Percentiles rank a stretch among this genome's conserved stretches.
These are phyloP conservation scores for Schizophyllum amplum DNA, from an alignment of 1,284 basidiomycete genomes.

Conservation along the genomic window DNA sequence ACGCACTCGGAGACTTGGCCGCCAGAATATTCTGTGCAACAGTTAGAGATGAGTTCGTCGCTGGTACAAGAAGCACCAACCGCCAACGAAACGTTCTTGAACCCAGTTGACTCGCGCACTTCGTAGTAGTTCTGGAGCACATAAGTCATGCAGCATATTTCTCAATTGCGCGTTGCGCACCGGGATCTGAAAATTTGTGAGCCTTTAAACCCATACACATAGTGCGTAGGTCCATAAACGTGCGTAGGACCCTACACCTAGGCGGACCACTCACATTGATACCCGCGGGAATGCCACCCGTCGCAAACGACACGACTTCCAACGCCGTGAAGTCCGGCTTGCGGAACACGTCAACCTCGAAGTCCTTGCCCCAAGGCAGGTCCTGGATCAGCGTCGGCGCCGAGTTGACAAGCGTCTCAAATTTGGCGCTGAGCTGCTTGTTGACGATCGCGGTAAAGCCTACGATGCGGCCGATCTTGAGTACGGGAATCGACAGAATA, in stretches of 20 bases:
- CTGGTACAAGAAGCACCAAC: conserved; percentile 28
- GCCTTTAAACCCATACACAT: background rate
- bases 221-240: background rate
- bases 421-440: conserved; percentile 75
- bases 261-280: conserved; percentile 63
- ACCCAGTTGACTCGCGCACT: conserved; percentile 69
- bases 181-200: background rate
- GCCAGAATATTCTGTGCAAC: conserved; percentile 63
- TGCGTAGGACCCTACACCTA: too few relatives aligned
- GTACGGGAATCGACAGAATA: too few relatives aligned
- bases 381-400: conserved; percentile 73
- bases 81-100: conserved; percentile 77
- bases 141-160: background rate
- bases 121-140: conserved; percentile 76
- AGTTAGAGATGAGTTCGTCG: background rate
- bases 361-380: conserved; percentile 77
- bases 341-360: conserved; percentile 76
- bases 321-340: conserved; percentile 84
- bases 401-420: conserved; percentile 63
- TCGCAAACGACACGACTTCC: conserved; percentile 74
- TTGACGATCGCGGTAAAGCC: conserved; percentile 84
- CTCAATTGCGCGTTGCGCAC: background rate
- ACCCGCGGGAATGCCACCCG: conserved; percentile 68
- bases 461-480: too few relatives aligned
- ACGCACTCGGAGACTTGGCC: conserved; percentile 73